Evolutionary conservation across 768 basidiomycete genomes (phyloP).

Genomic region (Rubroboletus pulcherrimus): DNA sequence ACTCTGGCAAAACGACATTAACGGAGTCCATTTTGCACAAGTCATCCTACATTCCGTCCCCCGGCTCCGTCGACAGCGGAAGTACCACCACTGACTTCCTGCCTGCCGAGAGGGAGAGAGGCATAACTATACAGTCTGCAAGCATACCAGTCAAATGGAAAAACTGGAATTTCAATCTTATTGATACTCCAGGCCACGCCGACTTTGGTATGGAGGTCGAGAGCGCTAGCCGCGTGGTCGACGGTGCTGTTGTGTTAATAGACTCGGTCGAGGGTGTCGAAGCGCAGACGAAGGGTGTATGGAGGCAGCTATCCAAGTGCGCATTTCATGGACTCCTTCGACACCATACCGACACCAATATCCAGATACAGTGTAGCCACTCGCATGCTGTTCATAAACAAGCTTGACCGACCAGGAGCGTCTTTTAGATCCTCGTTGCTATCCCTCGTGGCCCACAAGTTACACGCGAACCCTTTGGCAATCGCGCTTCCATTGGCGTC

Average conservation of each 20-base stretch:
- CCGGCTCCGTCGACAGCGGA: constrained; percentile 85
- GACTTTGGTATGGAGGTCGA: constrained; percentile 98
- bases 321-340: constrained; percentile 23
- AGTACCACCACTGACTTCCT: constrained; percentile 90
- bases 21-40: constrained; percentile 83
- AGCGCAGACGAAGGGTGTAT: constrained; percentile 86
- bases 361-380: constrained; percentile 75
- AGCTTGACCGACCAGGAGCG: constrained; percentile 83
- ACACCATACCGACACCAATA: neutral
- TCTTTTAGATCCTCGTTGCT: constrained; percentile 67
- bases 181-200: constrained; percentile 90
- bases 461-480: constrained; percentile 71
- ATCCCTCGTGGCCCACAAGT: constrained; percentile 70
- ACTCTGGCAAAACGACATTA: constrained; percentile 86
- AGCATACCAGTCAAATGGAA: constrained; percentile 88
- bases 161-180: constrained; percentile 79
- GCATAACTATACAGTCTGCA: constrained; percentile 90
- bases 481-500: constrained; percentile 77
- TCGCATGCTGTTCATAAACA: constrained; percentile 80
- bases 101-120: constrained; percentile 84
- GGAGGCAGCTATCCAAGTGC: constrained; percentile 83
- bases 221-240: constrained; percentile 85
- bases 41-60: constrained; percentile 65
- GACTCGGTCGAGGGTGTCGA: constrained; percentile 93
- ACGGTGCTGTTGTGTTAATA: constrained; percentile 83